Base-by-base conservation (phyloP, 805 yeast genomes). In the Ogataea pini region DNA sequence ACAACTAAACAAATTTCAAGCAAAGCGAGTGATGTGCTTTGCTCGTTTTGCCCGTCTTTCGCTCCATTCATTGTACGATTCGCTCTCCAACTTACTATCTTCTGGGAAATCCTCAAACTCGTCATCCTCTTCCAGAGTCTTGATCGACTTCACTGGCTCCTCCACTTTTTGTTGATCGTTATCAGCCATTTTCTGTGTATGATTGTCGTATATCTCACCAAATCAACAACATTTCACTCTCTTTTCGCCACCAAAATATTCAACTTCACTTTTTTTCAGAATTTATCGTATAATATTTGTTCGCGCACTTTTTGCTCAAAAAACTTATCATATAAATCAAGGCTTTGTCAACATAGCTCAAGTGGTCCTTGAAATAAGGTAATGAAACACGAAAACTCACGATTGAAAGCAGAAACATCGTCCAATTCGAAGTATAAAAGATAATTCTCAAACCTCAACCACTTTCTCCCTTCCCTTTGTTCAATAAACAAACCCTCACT, bases 91-190 rank as follows among this genome's bases (percentile, higher is more conserved):
- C 78, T 37, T 56, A 76, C 79, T 76, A 63, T 90, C 96, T 47
- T 82, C 89, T 13, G 96, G 97, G 73, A 92, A 92, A 65, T 92
- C 98, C 72, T 92, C 98, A 64, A 92, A 92, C 67, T 91, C 97
- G 64, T 92, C 98, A 62, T 92, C 97, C 60, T 92, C 97, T 65
- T 92, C 98, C 42, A 92, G 72, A 2, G 95, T 80, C 61, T 85
- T 87, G 63, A 86, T 73, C 36, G 68, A 56, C 39, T 55, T 52
- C 29, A 52, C 22, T 38, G 55, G 55, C 42, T 56, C 55, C 29
- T 54, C 55, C n/a, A 48, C 49, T 13, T 46, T 37, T 27, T 42
- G 34, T 17, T 46, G 46, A 33, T 54, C 56, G 19, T 42, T 42
- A 9, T 52, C 55, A 8, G 56, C 48, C 52, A 53, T 53, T 5